These are phyloP conservation scores for Monosporascus sp. DNA, from an alignment of 2,329 filamentous ascomycete genomes.

Conservation along the genomic window DNA sequence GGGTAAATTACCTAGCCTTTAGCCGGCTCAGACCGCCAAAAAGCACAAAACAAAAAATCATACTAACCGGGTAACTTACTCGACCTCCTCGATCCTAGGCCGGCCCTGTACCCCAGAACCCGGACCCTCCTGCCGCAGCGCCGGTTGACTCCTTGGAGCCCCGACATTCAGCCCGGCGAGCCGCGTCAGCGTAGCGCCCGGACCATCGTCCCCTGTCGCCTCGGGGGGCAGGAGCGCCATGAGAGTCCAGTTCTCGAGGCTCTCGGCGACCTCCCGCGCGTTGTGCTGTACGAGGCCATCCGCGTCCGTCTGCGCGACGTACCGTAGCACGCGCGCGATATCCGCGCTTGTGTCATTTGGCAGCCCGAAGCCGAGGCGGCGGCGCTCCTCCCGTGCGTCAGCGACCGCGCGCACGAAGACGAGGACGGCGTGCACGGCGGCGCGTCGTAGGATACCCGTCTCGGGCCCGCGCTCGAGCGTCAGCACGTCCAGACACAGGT, in stretches of 20 bases:
- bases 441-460: constrained; percentile 60
- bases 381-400: constrained; percentile 40
- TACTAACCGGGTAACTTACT: constrained; percentile 9
- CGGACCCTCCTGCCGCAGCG: constrained; percentile 9
- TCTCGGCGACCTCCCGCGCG: constrained; percentile 61
- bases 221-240: constrained; percentile 42
- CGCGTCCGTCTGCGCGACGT: constrained; percentile 59
- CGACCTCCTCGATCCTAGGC: constrained; percentile 28
- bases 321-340: constrained; percentile 56
- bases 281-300: constrained; percentile 66
- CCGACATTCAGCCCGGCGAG: constrained; percentile 34
- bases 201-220: constrained; percentile 13
- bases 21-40: too few species aligned
- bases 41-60: too few species aligned
- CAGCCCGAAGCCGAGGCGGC: constrained; percentile 47
- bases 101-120: constrained; percentile 1
- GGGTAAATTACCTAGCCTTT: too few species aligned
- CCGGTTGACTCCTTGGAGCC: constrained; percentile 13
- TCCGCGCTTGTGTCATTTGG: constrained; percentile 53
- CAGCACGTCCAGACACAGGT: constrained; percentile 58
- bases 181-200: constrained; percentile 21
- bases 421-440: constrained; percentile 60
- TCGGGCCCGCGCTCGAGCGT: constrained; percentile 55
- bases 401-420: constrained; percentile 58
- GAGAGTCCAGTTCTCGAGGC: constrained; percentile 57